Conservation (phyloP, 306 rosid species). For the Crataegus laevigata region DNA sequence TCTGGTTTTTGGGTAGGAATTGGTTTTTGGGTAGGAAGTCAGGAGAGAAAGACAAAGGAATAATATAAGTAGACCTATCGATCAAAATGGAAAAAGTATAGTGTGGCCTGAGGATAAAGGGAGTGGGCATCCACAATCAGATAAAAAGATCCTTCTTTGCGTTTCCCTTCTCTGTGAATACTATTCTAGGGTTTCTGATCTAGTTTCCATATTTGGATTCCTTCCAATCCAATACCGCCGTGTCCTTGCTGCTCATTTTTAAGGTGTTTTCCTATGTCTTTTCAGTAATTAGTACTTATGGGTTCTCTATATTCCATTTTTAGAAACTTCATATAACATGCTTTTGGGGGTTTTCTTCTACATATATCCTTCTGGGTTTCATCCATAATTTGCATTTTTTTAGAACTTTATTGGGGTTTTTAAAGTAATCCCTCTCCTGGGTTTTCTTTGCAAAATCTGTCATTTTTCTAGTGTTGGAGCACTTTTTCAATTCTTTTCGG, state of each 20-base stretch:
- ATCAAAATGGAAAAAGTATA: slow-evolving; percentile 22
- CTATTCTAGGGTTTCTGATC: slow-evolving; percentile 36
- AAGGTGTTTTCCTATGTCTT: background rate
- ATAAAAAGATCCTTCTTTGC: background rate
- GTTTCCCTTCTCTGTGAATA: background rate
- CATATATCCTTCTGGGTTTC: background rate
- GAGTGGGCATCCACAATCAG: background rate
- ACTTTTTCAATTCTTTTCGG: background rate
- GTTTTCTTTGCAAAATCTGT: background rate
- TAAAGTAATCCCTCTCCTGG: background rate
- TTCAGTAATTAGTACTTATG: background rate
- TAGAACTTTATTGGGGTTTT: background rate
- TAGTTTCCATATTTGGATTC: background rate
- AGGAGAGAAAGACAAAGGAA: slow-evolving; percentile 14
- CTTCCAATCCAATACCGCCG: background rate
- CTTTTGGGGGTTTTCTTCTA: background rate
- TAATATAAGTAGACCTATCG: background rate
- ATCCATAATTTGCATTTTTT: background rate
- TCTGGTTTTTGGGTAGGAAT: too few relatives aligned
- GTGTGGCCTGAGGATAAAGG: slow-evolving; percentile 20
- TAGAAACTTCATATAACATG: background rate
- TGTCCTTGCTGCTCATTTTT: background rate
- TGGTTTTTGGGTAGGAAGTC: slow-evolving; percentile 9
- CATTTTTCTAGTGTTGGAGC: background rate
- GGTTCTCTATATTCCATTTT: background rate